phyloP scores from a whole-genome alignment of 2,329 filamentous ascomycete species.

The Exophiala spinifera region DNA sequence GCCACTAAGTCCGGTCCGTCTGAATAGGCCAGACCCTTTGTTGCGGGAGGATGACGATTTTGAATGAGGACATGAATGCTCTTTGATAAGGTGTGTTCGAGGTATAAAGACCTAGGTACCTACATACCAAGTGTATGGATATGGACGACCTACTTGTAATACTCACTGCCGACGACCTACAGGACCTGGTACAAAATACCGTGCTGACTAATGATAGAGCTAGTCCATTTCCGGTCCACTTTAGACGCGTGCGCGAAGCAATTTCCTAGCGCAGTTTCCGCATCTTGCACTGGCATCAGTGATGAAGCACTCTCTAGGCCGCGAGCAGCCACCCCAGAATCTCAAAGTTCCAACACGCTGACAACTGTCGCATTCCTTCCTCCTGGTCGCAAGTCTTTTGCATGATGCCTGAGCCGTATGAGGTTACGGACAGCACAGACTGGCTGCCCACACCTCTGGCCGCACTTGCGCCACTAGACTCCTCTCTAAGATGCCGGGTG shows the following conservation, averaged over 20 bases:
- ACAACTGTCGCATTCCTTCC: neutral
- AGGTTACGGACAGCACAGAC: conserved; percentile 45
- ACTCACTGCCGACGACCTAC: no score
- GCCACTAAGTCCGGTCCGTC: conserved; percentile 42
- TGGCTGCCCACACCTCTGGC: conserved; percentile 48
- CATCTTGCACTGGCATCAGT: neutral
- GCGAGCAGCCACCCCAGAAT: neutral
- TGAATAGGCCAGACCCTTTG: conserved; percentile 34
- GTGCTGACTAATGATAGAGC: no score
- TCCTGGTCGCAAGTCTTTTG: neutral
- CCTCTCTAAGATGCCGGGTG: conserved; percentile 86
- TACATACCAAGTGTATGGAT: no score
- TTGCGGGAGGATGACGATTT: conserved; percentile 45
- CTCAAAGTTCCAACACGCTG: no score
- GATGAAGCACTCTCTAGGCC: neutral
- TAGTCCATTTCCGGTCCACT: neutral
- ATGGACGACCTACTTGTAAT: no score
- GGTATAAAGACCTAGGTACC: no score
- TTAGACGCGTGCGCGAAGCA: neutral
- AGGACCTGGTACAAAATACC: no score
- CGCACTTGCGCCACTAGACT: conserved; percentile 60
- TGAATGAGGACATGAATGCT: conserved; percentile 37
- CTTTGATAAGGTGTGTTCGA: no score
- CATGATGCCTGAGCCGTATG: conserved; percentile 19
- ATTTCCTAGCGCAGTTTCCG: neutral